phyloP scores from a whole-genome alignment of 352 stramenopile species.

The Phytophthora pisi region DNA sequence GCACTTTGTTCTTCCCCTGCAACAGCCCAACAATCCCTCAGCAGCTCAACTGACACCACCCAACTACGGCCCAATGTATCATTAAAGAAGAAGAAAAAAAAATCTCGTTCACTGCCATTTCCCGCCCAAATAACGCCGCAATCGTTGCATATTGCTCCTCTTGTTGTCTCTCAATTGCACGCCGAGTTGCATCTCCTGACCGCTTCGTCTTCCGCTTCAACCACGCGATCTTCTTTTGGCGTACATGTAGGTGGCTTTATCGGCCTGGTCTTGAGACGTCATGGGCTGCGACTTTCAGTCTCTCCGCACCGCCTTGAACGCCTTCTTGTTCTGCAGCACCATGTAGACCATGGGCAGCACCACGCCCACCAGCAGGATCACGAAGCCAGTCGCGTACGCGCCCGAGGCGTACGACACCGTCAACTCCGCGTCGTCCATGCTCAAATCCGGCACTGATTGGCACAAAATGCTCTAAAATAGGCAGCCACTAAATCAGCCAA shows the following conservation, averaged over 20 bases:
- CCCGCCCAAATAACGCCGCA: conserved; percentile 7
- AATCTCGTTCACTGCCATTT: conserved; percentile 14
- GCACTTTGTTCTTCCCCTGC: neutral
- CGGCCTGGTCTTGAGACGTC: neutral
- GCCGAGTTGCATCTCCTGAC: neutral
- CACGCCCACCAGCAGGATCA: conserved; percentile 73
- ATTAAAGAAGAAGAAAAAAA: conserved; percentile 13
- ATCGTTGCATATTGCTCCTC: neutral
- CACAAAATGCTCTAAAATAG: neutral
- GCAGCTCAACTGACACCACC: neutral
- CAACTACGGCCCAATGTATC: conserved; percentile 17
- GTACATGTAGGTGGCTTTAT: neutral
- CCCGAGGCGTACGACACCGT: conserved; percentile 75
- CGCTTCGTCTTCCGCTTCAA: neutral
- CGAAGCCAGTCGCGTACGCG: conserved; percentile 69
- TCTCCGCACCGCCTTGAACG: conserved; percentile 80
- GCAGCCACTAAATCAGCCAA: conserved; percentile 3
- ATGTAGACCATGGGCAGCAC: conserved; percentile 85
- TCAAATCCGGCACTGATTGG: conserved; percentile 9
- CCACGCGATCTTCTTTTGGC: conserved; percentile 13
- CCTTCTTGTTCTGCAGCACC: conserved; percentile 89
- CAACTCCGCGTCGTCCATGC: conserved; percentile 27
- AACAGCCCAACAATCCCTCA: neutral
- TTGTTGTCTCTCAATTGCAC: conserved; percentile 6
- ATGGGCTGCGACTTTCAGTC: conserved; percentile 37